A percentile compares a stretch with the other conserved stretches of the same genome.
These are phyloP conservation scores for Gossypium mustelinum DNA, from an alignment of 345 rosid species.

Conservation along the genomic window DNA sequence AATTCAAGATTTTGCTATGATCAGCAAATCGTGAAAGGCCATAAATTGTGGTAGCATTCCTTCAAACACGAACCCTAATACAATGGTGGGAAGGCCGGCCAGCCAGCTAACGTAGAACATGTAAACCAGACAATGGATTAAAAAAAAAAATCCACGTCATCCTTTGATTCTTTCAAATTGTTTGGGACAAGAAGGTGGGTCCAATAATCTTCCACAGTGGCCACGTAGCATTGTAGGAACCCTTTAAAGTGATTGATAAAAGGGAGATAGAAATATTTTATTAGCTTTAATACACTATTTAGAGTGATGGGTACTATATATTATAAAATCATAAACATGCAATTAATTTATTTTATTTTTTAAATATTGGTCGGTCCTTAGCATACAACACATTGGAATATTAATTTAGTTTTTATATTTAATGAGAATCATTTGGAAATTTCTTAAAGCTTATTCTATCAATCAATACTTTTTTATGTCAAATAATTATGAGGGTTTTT, in stretches of 20 bases:
- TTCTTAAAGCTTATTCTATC: not conserved
- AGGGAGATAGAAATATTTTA: too few species aligned
- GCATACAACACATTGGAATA: not conserved
- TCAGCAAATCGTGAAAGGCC: not conserved
- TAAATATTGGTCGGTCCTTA: not conserved
- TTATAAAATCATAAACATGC: too few species aligned
- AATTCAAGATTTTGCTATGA: too few species aligned
- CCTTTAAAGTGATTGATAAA: too few species aligned
- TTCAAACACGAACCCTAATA: constrained; percentile 5
- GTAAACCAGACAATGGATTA: not conserved
- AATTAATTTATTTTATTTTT: not conserved
- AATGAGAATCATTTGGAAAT: not conserved
- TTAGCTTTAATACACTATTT: too few species aligned
- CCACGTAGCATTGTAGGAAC: not conserved
- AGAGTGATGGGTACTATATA: too few species aligned
- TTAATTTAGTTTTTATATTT: not conserved
- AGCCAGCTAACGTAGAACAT: not conserved
- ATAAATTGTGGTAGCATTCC: not conserved
- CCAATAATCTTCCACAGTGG: not conserved
- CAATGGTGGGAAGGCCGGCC: constrained; percentile 9
- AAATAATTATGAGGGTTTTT: not conserved
- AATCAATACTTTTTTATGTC: not conserved
- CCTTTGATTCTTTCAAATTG: too few species aligned
- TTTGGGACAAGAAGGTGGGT: not conserved
- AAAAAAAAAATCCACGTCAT: not conserved